phyloP scores from a whole-genome alignment of 2,329 filamentous ascomycete genomes.

The Aspergillus latus region DNA sequence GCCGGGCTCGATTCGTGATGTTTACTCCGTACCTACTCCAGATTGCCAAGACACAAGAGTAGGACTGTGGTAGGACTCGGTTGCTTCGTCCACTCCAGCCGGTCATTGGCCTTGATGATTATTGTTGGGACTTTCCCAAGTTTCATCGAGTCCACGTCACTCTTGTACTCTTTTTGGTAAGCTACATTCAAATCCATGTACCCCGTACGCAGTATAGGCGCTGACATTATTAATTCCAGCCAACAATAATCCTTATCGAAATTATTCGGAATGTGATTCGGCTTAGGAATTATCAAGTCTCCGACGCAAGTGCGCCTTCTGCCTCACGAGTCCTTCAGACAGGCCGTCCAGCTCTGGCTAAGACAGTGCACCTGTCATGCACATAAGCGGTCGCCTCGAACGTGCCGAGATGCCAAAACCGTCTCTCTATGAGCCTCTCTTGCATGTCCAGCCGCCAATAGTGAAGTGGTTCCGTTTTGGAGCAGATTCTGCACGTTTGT shows the following conservation, averaged over 20 bases:
- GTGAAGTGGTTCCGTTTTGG: neutral
- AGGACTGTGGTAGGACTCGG: too few relatives aligned
- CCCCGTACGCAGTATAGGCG: neutral
- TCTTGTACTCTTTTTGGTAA: slow-evolving; percentile 5
- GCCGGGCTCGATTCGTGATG: neutral
- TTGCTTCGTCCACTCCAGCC: neutral
- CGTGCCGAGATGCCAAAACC: neutral
- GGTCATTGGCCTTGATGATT: neutral
- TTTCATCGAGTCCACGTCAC: slow-evolving; percentile 1
- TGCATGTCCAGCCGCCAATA: neutral
- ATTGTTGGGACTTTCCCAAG: neutral
- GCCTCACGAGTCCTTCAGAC: neutral
- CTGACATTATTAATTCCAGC: neutral
- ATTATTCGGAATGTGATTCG: neutral
- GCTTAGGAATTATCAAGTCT: neutral
- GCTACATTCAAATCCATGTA: slow-evolving; percentile 1
- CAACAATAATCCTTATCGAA: neutral
- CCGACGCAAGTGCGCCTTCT: neutral
- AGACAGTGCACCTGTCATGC: slow-evolving; percentile 22
- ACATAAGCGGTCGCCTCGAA: slow-evolving; percentile 6
- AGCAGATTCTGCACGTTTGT: slow-evolving; percentile 6
- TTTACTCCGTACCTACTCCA: neutral
- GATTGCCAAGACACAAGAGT: too few relatives aligned
- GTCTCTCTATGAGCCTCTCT: neutral
- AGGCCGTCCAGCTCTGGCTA: neutral